Evolutionary conservation across 2,329 filamentous ascomycete species (phyloP), one percentile per base, ranked within the genome.

Genomic region (Lanzia echinophila): DNA sequence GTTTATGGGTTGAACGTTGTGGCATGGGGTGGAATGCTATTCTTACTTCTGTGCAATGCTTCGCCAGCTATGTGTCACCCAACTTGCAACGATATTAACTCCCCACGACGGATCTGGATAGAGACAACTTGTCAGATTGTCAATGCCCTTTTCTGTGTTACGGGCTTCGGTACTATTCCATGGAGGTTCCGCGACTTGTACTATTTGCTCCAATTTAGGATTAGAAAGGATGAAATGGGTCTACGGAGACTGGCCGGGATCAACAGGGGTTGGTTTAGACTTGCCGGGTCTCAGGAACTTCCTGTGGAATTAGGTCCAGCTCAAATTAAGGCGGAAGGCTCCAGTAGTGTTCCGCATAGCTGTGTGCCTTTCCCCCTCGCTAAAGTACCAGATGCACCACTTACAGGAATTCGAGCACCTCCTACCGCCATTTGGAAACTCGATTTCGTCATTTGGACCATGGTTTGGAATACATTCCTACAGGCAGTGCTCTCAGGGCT

Each of bases 21-120:
- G 10, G 90, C 87, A 0, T 95, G 90, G 90, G 90, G 90, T 49
- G 89, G 87, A 55, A 95, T 95, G 90, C 77, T 95, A 33, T 95
- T 95, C 71, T 74, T 95, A 17, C 75, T 96, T 2, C 81, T 95
- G 24, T 87, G 84, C 73, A 88, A 90, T 63, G 88, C 79, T 53
- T 74, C 81, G 2, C 84, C 85, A 6, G 81, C 82, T 56, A 90
- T 90, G 87, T 90, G 88, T 73, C 72, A 76, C 61, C 84, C 79
- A 0, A 73, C 73, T 34, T 92, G 88, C 72, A 78, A 88, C 65
- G 76, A 87, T 60, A 84, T 89, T 66, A 74, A 89, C 63, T 90
- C 87, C 0, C 83, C 88, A 2, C 81, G 89, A n/a, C 77, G 86
- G 19, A 84, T 84, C 56, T 95, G 90, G 90, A 82, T 96, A 60